Evolutionary conservation across 2,329 filamentous ascomycete species (phyloP).

Genomic region (Penicillium sp.): DNA sequence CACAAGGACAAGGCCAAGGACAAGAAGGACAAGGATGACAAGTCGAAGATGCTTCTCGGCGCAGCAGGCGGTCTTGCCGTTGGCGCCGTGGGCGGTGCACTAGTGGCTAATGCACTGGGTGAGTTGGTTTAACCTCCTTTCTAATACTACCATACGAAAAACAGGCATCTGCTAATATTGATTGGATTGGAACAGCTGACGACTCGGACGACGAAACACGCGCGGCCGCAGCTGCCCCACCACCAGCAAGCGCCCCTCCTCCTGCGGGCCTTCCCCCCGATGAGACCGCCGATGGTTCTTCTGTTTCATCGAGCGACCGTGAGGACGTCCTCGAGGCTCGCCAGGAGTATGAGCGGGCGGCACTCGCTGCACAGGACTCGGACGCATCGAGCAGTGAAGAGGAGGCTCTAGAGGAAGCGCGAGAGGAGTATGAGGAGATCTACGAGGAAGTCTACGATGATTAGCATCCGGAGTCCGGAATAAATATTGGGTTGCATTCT

Average conservation of each 20-base stretch:
- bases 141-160: background rate
- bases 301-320: constrained; percentile 10
- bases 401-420: constrained; percentile 7
- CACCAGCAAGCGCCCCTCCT: constrained; percentile 1
- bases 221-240: background rate
- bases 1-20: background rate
- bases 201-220: constrained; percentile 4
- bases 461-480: background rate
- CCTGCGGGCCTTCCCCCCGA: constrained; percentile 7
- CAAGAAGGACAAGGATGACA: constrained; percentile 4
- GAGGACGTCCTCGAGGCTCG: constrained; percentile 11
- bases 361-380: constrained; percentile 7
- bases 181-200: background rate
- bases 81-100: constrained; percentile 4
- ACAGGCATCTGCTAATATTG: background rate
- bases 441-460: constrained; percentile 12
- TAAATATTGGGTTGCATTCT: background rate
- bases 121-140: background rate
- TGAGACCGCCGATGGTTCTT: constrained; percentile 7
- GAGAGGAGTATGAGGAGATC: constrained; percentile 8
- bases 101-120: constrained; percentile 11
- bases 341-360: constrained; percentile 9
- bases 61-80: constrained; percentile 9
- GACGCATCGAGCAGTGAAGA: constrained; percentile 13
- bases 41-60: constrained; percentile 6